Base-by-base conservation (phyloP, 2,329 filamentous ascomycete species). In the Westerdykella aurantiaca region DNA sequence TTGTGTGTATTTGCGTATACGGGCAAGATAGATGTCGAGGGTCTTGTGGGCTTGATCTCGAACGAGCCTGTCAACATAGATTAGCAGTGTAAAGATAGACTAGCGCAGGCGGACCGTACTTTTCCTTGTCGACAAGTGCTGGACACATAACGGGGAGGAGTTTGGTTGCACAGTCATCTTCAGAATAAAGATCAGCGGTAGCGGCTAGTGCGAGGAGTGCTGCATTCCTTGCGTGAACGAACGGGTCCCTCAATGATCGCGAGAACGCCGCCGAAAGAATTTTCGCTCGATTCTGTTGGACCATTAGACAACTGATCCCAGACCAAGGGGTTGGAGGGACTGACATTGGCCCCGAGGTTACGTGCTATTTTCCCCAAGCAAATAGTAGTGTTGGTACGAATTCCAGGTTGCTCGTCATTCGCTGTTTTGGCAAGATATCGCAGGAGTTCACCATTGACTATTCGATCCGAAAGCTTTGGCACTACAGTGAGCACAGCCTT, bases 311-410 rank as follows among this genome's bases (percentile, higher is more conserved):
- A 21, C n/a, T 12, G 3, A 29, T 6, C 14, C 14, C 25, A 7
- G 33, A 31, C n/a, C 18, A 25, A 6, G 9, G 11, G 25, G 37
- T 39, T n/a, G 45, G 39, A 6, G 17, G 10, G 25, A 56, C 64
- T 43, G 67, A 79, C 76, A 52, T 71, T 73, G 1, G 79, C 74
- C 1, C 88, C 88, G 1, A 98, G 74, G 57, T 95, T 86, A 56
- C 88, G 90, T 12, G 93, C 90, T 55, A 98, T 96, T 61, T 96
- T 97, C 17, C 93, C 93, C 0, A 98, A 72, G 63, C 91, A 97
- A 44, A 98, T 98, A 1, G 93, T 98, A 0, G 93, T 98, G 64
- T 98, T 98, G 7, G 93, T 98, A 49, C 93, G 81, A 52, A 98
- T 98, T 0, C 93, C 93, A 1, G 93, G 89, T 60, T 98, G 91